Conservation (phyloP, 2,329 filamentous ascomycete genomes). For the Fusarium odoratissimum region DNA sequence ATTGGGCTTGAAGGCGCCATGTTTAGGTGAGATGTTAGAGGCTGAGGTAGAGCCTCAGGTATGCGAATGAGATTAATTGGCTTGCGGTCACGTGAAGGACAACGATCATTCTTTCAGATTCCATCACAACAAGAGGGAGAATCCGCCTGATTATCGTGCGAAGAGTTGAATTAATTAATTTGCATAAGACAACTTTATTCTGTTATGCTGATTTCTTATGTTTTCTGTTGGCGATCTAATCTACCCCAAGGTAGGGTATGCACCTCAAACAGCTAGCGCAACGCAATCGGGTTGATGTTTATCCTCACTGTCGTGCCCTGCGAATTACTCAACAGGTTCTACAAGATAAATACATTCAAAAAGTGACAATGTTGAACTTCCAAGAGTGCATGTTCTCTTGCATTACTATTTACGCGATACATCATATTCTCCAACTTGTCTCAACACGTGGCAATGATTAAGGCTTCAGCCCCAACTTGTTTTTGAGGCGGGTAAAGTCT, state of each 20-base stretch:
- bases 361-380: neutral
- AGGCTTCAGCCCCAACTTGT: neutral
- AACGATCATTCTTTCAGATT: neutral
- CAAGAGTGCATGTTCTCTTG: rapidly evolving
- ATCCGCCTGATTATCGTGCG: no score
- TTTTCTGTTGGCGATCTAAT: neutral
- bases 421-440: neutral
- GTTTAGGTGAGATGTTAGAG: neutral
- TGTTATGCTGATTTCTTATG: neutral
- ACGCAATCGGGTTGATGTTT: no score
- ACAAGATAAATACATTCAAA: neutral
- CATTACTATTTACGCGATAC: rapidly evolving
- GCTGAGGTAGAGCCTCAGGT: neutral
- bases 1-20: neutral
- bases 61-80: neutral
- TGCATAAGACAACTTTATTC: rapidly evolving
- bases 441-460: rapidly evolving
- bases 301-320: neutral
- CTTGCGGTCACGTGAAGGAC: neutral
- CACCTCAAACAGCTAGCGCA: no score
- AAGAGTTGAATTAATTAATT: neutral
- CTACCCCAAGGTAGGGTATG: no score
- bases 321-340: neutral
- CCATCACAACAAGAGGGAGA: neutral
- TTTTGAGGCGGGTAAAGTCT: neutral